Percentiles rank a stretch among this genome's conserved stretches.
Evolutionary conservation across 768 basidiomycete species (phyloP).

Genomic region (Leccinum truebloodii): DNA sequence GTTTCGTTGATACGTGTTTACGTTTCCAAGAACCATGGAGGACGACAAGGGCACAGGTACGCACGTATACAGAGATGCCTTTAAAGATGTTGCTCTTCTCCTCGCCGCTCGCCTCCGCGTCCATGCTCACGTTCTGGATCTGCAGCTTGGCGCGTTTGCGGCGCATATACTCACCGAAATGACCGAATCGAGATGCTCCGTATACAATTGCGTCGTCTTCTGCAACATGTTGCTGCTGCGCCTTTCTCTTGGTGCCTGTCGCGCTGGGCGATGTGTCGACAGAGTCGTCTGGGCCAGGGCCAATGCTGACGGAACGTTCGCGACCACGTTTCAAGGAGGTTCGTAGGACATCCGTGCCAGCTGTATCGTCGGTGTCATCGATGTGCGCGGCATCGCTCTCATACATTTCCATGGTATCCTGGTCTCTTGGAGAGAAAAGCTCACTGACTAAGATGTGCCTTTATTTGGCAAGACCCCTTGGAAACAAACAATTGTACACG

Average conservation of each 20-base stretch:
- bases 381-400: conserved; percentile 10
- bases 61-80: conserved; percentile 80
- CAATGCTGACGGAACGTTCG: conserved; percentile 24
- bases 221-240: conserved; percentile 8
- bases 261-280: conserved; percentile 2
- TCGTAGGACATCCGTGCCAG: conserved; percentile 25
- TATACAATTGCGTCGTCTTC: conserved; percentile 55
- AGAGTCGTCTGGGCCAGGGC: background rate
- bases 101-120: conserved; percentile 21
- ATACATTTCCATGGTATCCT: conserved; percentile 27
- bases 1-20: background rate
- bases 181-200: conserved; percentile 78
- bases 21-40: background rate
- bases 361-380: conserved; percentile 21
- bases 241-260: conserved; percentile 21
- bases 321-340: conserved; percentile 41
- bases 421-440: conserved; percentile 1
- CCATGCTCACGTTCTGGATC: conserved; percentile 63
- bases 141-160: conserved; percentile 90
- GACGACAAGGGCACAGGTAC: conserved; percentile 27
- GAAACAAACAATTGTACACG: conserved; percentile 3
- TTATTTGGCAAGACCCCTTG: conserved; percentile 8
- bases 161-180: conserved; percentile 85
- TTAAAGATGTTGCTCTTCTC: conserved; percentile 58
- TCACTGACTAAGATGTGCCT: conserved; percentile 12